These are phyloP conservation scores for Apophysomyces sp. DNA, from an alignment of 371 early-diverging fungal genomes.

Conservation along the genomic window DNA sequence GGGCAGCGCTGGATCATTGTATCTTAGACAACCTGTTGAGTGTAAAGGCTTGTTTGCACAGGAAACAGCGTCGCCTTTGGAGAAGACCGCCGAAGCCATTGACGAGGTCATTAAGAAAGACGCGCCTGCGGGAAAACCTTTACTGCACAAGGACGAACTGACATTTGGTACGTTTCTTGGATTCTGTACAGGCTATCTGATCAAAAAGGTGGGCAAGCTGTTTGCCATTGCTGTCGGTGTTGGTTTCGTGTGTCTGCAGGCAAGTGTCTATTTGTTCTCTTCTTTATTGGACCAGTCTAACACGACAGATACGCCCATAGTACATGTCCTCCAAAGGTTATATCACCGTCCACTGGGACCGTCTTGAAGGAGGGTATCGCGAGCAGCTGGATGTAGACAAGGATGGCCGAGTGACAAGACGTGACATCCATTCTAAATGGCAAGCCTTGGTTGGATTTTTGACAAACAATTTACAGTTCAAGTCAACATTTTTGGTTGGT, in stretches of 20 bases:
- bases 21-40: constrained; percentile 18
- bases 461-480: constrained; percentile 62
- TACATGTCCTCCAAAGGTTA: constrained; percentile 53
- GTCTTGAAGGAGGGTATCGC: constrained; percentile 41
- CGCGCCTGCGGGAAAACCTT: constrained; percentile 6
- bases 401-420: constrained; percentile 51
- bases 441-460: constrained; percentile 42
- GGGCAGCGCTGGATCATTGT: constrained; percentile 12
- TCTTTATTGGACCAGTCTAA: too few relatives aligned
- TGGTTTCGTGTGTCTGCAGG: constrained; percentile 47
- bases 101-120: background rate
- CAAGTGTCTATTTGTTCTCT: too few relatives aligned
- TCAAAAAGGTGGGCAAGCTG: constrained; percentile 47
- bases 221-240: constrained; percentile 40
- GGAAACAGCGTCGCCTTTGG: background rate
- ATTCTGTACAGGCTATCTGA: constrained; percentile 44
- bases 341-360: constrained; percentile 57
- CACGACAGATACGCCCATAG: constrained; percentile 11
- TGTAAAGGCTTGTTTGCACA: constrained; percentile 29
- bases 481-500: constrained; percentile 54
- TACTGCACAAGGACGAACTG: constrained; percentile 38
- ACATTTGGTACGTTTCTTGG: constrained; percentile 50
- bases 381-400: constrained; percentile 41
- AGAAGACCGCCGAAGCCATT: background rate
- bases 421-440: constrained; percentile 44